These are phyloP conservation scores for Daedaleopsis sinensis DNA, from an alignment of 768 basidiomycete species.

Conservation along the genomic window DNA sequence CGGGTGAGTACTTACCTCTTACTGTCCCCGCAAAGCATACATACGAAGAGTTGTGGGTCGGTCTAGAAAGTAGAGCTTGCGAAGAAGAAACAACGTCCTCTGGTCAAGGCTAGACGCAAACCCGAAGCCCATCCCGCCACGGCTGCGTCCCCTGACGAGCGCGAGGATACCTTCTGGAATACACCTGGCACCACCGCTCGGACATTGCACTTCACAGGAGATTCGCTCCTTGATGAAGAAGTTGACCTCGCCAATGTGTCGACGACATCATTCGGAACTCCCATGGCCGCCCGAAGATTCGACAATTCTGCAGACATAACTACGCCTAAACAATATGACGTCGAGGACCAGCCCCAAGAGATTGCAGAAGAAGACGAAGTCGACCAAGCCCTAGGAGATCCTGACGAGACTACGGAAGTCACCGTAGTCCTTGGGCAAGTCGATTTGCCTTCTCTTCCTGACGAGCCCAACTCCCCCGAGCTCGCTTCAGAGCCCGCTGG, in stretches of 20 bases:
- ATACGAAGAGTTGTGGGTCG: not conserved
- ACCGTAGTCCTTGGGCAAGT: slow-evolving; percentile 6
- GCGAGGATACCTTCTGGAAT: slow-evolving; percentile 66
- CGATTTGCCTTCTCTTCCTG: not conserved
- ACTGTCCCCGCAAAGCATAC: not conserved
- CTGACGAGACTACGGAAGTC: slow-evolving; percentile 7
- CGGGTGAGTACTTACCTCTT: slow-evolving; percentile 32
- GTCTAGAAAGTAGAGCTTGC: slow-evolving; percentile 34
- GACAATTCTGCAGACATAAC: too few relatives aligned
- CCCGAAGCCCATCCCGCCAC: slow-evolving; percentile 25
- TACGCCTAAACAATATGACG: not conserved
- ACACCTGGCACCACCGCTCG: slow-evolving; percentile 59
- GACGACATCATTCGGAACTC: slow-evolving; percentile 44
- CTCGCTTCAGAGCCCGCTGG: not conserved
- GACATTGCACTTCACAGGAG: slow-evolving; percentile 64
- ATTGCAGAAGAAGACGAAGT: slow-evolving; percentile 14
- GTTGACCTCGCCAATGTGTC: slow-evolving; percentile 52
- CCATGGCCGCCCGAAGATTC: slow-evolving; percentile 27
- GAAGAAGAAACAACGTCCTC: slow-evolving; percentile 20
- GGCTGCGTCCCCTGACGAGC: slow-evolving; percentile 29
- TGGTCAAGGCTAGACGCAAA: slow-evolving; percentile 12
- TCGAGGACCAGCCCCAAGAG: not conserved
- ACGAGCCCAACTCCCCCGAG: not conserved
- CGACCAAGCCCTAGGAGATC: slow-evolving; percentile 9
- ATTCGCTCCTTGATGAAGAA: slow-evolving; percentile 63